phyloP scores from a whole-genome alignment of 1,139 yeast genomes.

The Geotrichum bryndzae region DNA sequence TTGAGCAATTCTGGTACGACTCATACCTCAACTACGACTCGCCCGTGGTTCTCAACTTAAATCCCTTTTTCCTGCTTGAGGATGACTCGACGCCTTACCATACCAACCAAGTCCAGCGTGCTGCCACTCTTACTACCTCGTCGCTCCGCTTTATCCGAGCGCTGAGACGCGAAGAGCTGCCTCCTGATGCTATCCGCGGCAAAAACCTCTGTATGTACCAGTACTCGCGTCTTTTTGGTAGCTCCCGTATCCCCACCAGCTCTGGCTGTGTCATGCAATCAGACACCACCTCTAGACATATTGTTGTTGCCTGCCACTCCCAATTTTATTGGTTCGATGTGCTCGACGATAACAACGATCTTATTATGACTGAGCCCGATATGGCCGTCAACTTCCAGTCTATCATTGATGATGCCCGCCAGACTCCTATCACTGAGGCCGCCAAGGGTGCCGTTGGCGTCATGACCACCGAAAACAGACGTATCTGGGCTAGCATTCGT shows the following conservation, averaged over 20 bases:
- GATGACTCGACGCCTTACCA: conserved; percentile 85
- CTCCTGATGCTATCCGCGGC: conserved; percentile 63
- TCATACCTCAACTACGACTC: conserved; percentile 80
- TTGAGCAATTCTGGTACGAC: conserved; percentile 92
- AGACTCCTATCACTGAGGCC: conserved; percentile 55
- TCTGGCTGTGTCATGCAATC: conserved; percentile 82
- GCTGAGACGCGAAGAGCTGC: conserved; percentile 63
- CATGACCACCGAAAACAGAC: conserved; percentile 79
- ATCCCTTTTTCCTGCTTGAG: conserved; percentile 80
- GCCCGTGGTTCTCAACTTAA: conserved; percentile 76
- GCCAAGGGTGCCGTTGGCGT: conserved; percentile 85
- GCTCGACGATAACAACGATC: conserved; percentile 61
- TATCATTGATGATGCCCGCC: conserved; percentile 64
- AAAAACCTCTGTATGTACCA: conserved; percentile 83
- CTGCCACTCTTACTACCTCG: conserved; percentile 73
- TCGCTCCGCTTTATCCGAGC: conserved; percentile 76
- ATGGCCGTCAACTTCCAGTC: conserved; percentile 68
- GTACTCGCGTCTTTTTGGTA: conserved; percentile 76
- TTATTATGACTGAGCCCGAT: conserved; percentile 67
- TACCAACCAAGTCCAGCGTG: conserved; percentile 67
- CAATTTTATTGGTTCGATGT: conserved; percentile 95
- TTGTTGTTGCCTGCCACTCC: conserved; percentile 77
- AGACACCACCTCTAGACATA: conserved; percentile 67
- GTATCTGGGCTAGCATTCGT: conserved; percentile 77
- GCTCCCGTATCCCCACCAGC: conserved; percentile 75